A percentile compares a stretch with the other conserved stretches of the same genome.
These are phyloP conservation scores for sunflower (Helianthus annuus) DNA, from an alignment of 129 eudicot species.

Conservation along the genomic window DNA sequence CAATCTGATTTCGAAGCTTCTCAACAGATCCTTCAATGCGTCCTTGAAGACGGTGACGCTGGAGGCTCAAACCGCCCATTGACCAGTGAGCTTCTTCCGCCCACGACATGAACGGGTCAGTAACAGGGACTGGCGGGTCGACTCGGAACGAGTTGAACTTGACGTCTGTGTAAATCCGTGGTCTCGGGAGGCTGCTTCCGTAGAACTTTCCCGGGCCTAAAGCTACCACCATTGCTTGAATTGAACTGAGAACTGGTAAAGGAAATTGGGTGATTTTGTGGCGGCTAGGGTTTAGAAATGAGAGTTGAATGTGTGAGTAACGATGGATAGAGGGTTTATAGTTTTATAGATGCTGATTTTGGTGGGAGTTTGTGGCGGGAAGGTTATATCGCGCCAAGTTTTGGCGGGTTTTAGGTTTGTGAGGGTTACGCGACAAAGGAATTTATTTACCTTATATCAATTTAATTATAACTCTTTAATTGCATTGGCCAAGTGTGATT, in stretches of 20 bases:
- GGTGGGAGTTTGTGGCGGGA: slow-evolving; percentile 33
- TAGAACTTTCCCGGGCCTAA: slow-evolving; percentile 91
- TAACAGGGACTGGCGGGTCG: slow-evolving; percentile 74
- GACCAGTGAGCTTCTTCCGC: slow-evolving; percentile 95
- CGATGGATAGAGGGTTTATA: background rate
- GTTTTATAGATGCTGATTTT: slow-evolving; percentile 23
- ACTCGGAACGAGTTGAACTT: slow-evolving; percentile 56
- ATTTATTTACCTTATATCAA: too few species aligned
- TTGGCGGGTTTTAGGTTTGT: slow-evolving; percentile 19
- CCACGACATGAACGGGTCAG: slow-evolving; percentile 78
- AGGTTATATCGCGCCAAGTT: slow-evolving; percentile 15
- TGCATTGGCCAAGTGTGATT: too few species aligned
- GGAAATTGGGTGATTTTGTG: background rate
- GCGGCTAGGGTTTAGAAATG: slow-evolving; percentile 4
- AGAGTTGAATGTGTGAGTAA: background rate
- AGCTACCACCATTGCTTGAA: slow-evolving; percentile 59
- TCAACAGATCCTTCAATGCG: slow-evolving; percentile 77
- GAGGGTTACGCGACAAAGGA: background rate
- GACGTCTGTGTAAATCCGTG: slow-evolving; percentile 68
- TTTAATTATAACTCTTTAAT: too few species aligned
- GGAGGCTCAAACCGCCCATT: slow-evolving; percentile 74
- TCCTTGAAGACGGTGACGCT: slow-evolving; percentile 83
- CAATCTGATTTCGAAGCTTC: slow-evolving; percentile 55
- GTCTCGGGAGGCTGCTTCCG: slow-evolving; percentile 94
- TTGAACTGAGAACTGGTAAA: background rate